Percentiles rank a stretch among this genome's conserved stretches.
phyloP scores from a whole-genome alignment of 352 stramenopile genomes.

The Globisporangium okanoganense region DNA sequence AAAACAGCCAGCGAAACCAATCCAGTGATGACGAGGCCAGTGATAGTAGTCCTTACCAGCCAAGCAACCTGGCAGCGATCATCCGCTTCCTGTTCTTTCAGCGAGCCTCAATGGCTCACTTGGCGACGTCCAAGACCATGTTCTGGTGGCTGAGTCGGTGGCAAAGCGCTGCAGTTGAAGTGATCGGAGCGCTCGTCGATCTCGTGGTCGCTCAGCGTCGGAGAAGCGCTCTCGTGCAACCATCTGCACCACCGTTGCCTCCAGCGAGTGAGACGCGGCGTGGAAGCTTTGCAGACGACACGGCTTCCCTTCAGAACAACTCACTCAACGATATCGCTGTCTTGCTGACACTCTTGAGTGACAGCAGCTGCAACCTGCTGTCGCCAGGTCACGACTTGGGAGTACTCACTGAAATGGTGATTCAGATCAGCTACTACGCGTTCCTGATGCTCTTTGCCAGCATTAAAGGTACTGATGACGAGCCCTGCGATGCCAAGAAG shows the following conservation, averaged over 20 bases:
- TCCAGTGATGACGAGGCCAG: conserved; percentile 10
- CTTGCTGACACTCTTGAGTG: conserved; percentile 26
- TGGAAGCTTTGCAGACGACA: not conserved
- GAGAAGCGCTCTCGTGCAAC: not conserved
- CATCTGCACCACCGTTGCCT: not conserved
- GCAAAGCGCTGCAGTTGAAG: conserved; percentile 45
- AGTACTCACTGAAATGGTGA: conserved; percentile 18
- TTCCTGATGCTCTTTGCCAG: conserved; percentile 24
- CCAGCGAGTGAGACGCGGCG: not conserved
- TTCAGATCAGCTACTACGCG: conserved; percentile 27
- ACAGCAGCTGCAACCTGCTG: conserved; percentile 26
- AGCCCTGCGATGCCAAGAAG: not conserved
- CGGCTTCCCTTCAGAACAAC: not conserved
- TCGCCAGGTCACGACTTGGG: not conserved
- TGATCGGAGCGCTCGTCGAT: conserved; percentile 25
- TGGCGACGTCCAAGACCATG: conserved; percentile 47
- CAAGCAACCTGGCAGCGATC: conserved; percentile 20
- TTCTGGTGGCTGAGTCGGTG: conserved; percentile 69
- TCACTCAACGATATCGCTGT: conserved; percentile 31
- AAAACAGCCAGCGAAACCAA: conserved; percentile 5
- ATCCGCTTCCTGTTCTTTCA: conserved; percentile 55
- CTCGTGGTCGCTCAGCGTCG: not conserved
- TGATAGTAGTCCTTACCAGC: not conserved
- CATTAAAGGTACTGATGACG: not conserved
- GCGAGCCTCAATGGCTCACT: conserved; percentile 22